A percentile compares a stretch with the other conserved stretches of the same genome.
These are phyloP conservation scores for Termitomyces sp. DNA, from an alignment of 768 basidiomycete species.

Conservation along the genomic window DNA sequence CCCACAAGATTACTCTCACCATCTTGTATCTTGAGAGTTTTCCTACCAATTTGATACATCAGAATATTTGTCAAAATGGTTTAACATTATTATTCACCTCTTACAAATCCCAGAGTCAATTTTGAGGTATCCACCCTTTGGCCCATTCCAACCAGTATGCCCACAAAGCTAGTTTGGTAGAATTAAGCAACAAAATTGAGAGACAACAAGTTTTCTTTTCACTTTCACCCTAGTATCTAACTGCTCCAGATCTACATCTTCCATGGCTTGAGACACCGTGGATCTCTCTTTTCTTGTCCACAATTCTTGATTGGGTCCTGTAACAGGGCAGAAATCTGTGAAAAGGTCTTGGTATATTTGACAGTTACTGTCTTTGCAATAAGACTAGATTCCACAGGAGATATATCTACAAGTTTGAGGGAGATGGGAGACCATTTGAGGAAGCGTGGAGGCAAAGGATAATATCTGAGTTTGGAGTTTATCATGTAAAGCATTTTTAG, in stretches of 20 bases:
- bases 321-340: background rate
- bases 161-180: too few species aligned
- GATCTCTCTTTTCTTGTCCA: background rate
- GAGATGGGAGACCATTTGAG: background rate
- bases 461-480: background rate
- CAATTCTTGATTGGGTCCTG: background rate
- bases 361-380: background rate
- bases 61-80: background rate
- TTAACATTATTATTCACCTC: background rate
- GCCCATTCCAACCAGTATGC: background rate
- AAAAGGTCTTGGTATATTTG: background rate
- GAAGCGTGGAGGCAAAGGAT: background rate
- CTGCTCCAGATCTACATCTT: background rate
- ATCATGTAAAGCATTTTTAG: too few species aligned
- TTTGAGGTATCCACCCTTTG: background rate
- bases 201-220: too few species aligned
- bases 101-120: background rate
- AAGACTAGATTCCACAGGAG: background rate
- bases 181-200: too few species aligned
- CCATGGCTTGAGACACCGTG: background rate
- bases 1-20: background rate
- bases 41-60: background rate
- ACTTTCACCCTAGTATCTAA: background rate
- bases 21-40: background rate
- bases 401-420: too few species aligned